Percentiles rank a stretch among this genome's conserved stretches.
Conservation (phyloP, 1,284 basidiomycete genomes). For the Mycosarcoma maydis region DNA sequence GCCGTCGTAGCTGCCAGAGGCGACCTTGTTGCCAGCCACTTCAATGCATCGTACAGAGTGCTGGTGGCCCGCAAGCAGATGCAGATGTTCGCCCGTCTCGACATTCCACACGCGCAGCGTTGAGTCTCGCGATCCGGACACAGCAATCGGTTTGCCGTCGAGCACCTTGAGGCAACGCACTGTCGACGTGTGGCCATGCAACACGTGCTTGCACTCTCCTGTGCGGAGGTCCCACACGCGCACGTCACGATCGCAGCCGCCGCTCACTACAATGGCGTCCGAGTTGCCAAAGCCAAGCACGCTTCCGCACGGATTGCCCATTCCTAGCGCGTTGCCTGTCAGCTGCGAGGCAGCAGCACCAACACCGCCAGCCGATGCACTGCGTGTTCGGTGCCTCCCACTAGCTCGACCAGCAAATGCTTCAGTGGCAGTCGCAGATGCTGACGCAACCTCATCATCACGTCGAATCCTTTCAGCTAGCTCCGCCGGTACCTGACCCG, state of each 20-base stretch:
- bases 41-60: conserved; percentile 88
- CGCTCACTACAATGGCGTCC: conserved; percentile 82
- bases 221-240: conserved; percentile 90
- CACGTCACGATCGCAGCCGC: conserved; percentile 88
- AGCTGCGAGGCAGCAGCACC: conserved; percentile 8
- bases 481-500: conserved; percentile 30
- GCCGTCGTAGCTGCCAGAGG: conserved; percentile 89
- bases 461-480: conserved; percentile 34
- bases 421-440: not conserved
- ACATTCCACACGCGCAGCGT: conserved; percentile 94
- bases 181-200: conserved; percentile 88
- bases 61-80: conserved; percentile 81
- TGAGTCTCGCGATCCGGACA: conserved; percentile 81
- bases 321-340: conserved; percentile 36
- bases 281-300: conserved; percentile 76
- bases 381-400: not conserved
- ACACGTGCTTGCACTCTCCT: conserved; percentile 81
- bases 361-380: conserved; percentile 9
- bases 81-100: conserved; percentile 77
- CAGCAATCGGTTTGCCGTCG: conserved; percentile 84
- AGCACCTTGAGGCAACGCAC: conserved; percentile 90
- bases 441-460: conserved; percentile 18
- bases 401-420: not conserved
- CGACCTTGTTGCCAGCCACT: conserved; percentile 80
- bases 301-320: conserved; percentile 57